Evolutionary conservation across 1,284 basidiomycete genomes (phyloP), one percentile per base, ranked within the genome.

Genomic region (Pterulicium gracile): DNA sequence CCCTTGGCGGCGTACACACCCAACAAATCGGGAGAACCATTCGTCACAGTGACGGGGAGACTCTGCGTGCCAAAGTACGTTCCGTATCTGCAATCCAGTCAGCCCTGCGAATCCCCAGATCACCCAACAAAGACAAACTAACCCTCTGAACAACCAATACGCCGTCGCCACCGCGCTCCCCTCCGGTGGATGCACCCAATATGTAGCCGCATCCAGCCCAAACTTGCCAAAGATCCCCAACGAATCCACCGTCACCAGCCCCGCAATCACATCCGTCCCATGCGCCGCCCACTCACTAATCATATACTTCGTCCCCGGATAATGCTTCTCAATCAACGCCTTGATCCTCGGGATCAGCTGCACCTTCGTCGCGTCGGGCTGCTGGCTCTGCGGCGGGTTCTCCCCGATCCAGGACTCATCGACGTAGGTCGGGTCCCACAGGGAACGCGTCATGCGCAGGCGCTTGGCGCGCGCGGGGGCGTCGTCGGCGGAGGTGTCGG

Each of bases 141-240:
- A 73, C 70, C 72, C 72, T 61, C 71, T 58, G 59, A 58, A 75
- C 13, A 75, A 61, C 72, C 72, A 75, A 54, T 67, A 75, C 21
- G 72, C 72, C 43, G 73, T 54, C 21, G 70, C 72, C 21, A 68
- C 54, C 19, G 72, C 70, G 4, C 66, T 67, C 34, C 59, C 56
- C 53, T 66, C 19, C 64, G 49, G 67, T 64, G 3, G 68, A 66
- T 12, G 62, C 64, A 58, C 61, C 72, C 72, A 75, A 55, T 75
- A 75, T 2, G 71, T 73, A 17, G 72, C 70, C 24, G 58, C 59
- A 52, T 75, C 72, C n/a, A 73, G 55, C 12, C 61, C 58, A 47
- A 69, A 66, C 49, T 61, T 57, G 12, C 72, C 72, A 48, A 69
- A 75, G 47, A 73, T 65, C 40, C 72, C 72, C 17, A 75, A 64